Percentiles rank a stretch among this genome's conserved stretches.
phyloP scores from a whole-genome alignment of 805 yeast genomes.

The Zygosaccharomyces bisporus region DNA sequence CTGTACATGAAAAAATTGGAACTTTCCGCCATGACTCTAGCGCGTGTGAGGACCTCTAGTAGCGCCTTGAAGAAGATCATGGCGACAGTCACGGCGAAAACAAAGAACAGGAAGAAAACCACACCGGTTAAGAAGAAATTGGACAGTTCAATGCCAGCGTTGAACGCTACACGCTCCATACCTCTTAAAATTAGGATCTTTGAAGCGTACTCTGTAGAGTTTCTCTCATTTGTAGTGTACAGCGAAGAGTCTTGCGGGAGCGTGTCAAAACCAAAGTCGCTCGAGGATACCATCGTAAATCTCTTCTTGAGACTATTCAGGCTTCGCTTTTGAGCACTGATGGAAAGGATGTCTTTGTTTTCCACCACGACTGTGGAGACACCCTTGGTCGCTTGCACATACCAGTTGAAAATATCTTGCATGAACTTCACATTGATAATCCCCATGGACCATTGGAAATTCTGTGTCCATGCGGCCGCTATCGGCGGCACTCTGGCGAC shows the following conservation, averaged over 20 bases:
- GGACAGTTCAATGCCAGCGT: constrained; percentile 82
- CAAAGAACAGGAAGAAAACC: constrained; percentile 75
- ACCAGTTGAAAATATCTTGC: constrained; percentile 87
- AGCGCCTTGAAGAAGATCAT: constrained; percentile 64
- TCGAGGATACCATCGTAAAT: constrained; percentile 33
- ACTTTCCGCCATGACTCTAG: constrained; percentile 51
- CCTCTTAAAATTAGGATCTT: constrained; percentile 84
- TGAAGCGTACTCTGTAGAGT: constrained; percentile 49
- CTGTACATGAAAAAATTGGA: constrained; percentile 74
- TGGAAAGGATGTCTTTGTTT: constrained; percentile 61
- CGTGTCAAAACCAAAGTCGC: constrained; percentile 45
- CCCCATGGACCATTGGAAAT: constrained; percentile 95
- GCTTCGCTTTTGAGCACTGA: constrained; percentile 72
- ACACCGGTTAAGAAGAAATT: constrained; percentile 82
- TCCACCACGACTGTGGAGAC: constrained; percentile 68
- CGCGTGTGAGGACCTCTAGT: constrained; percentile 57
- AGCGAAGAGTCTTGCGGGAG: constrained; percentile 48
- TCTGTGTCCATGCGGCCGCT: constrained; percentile 97
- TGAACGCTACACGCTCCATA: constrained; percentile 82
- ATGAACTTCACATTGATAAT: constrained; percentile 71
- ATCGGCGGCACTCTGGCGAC: constrained; percentile 91
- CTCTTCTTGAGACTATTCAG: constrained; percentile 35
- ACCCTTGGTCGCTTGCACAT: constrained; percentile 94
- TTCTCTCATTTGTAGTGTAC: constrained; percentile 71
- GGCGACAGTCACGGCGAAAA: constrained; percentile 53